A percentile compares a stretch with the other conserved stretches of the same genome.
Conservation (phyloP, 2,329 filamentous ascomycete species). For the Zasmidium cellare region DNA sequence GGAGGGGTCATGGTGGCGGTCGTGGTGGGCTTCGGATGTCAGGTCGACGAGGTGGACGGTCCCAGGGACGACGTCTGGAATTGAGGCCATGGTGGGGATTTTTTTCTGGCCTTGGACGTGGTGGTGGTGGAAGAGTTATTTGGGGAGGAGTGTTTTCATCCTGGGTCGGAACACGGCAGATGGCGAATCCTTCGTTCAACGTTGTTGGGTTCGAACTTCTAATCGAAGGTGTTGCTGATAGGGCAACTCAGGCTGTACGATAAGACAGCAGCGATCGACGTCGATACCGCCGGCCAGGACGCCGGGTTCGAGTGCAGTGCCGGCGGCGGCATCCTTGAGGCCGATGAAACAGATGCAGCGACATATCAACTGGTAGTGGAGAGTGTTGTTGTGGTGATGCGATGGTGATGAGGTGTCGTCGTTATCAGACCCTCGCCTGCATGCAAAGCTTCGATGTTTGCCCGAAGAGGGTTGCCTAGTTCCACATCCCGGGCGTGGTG, state of each 20-base stretch:
- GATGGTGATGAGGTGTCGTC: neutral
- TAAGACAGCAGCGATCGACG: no score
- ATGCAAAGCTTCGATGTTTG: neutral
- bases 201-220: no score
- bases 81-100: neutral
- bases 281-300: neutral
- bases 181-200: no score
- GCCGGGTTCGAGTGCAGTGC: neutral
- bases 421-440: neutral
- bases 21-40: neutral
- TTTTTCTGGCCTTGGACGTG: neutral
- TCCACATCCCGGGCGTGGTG: neutral
- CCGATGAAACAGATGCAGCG: neutral
- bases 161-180: no score
- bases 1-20: conserved; percentile 5
- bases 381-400: neutral
- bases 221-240: neutral
- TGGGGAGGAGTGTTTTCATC: no score
- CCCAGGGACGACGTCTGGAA: conserved; percentile 15
- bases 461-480: neutral
- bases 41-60: conserved; percentile 22
- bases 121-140: no score
- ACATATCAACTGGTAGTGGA: neutral
- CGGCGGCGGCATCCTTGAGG: neutral
- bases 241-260: neutral